Base-by-base conservation (phyloP, 1,284 basidiomycete species). In the Malassezia psittaci region DNA sequence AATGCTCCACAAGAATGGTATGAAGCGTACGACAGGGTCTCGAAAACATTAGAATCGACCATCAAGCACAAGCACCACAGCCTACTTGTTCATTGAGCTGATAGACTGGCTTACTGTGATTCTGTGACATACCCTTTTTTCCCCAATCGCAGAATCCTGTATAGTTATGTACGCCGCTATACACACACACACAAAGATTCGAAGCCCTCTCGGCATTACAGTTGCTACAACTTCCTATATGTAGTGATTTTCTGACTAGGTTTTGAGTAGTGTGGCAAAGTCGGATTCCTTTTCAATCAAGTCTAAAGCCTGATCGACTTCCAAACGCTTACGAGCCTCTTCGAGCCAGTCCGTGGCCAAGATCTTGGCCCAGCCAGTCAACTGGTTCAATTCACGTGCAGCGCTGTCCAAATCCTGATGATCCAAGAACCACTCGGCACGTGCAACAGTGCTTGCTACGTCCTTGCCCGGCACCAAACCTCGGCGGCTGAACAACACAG, bases 341-440 rank as follows among this genome's bases (percentile, higher is more conserved):
- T 85, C 83, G 54, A 98, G 78, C 93, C 94, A 98, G 77, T 98
- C 94, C 40, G 80, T 78, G 52, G 93, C 79, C 52, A 98, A 76
- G 52, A 83, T 78, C 74, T 85, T 88, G 2, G 91, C 86, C 68
- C 89, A 87, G 0, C 91, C 76, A 59, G 66, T 57, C 58, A 98
- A 78, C 76, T 88, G 85, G 77, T 98, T 99, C 42, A 96, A 78
- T 77, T 96, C 90, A 53, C 93, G 79, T 35, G 90, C 79, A 12
- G 94, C 93, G 60, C 81, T 83, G 67, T 96, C 91, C 63, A 99
- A 78, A 72, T 96, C 88, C 79, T 93, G 90, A 77, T 90, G 86
- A 60, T 86, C 85, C 68, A 98, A 77, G 72, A 87, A 83, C 76
- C 86, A 84, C 77, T 94, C 88, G n/a, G 90, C 90, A 51, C 93